Evolutionary conservation across 768 basidiomycete genomes (phyloP), one percentile per base, ranked within the genome.

Genomic region (Lactifluus piperatus): DNA sequence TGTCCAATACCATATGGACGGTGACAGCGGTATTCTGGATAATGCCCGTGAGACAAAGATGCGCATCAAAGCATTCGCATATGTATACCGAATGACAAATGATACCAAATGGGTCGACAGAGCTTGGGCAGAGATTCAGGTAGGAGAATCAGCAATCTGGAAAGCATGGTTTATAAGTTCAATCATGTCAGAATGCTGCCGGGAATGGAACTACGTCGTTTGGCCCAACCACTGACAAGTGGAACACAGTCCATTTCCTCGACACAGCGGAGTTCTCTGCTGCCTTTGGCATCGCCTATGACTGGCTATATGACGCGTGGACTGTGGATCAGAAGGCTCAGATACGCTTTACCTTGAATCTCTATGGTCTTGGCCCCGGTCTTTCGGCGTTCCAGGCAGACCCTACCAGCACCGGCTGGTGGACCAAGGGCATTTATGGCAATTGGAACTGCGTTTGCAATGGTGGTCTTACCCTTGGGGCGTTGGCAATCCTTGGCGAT

Each of bases 391-490:
- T 78, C 63, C 75, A 75, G 26, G 69, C 71, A 54, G 67, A 74
- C 45, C 62, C 68, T 29, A 66, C 68, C 29, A 66, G 56, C 55
- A 78, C 75, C 52, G 85, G 86, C 49, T 97, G 94, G 94, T 97
- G 94, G 94, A 79, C 72, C 71, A 77, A 64, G 51, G 79, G 75
- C 62, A 80, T 81, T 47, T 79, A 78, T 60, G 95, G 95, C 20
- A 99, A 98, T 77, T 99, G 97, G 97, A 99, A 99, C 71, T 97
- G 95, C 71, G 91, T 92, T 57, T 93, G 87, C 76, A 98, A 97
- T 71, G 81, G 82, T 48, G 97, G 97, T 57, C 75, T 98, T 62
- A 92, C 88, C 20, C 71, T 97, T 69, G 97, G 80, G 47, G 82
- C 97, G 1, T 84, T 99, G 57, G 94, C 97, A 34, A 93, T 99